Conservation (phyloP, 1,139 yeast species). For the Geotrichum bryndzae region DNA sequence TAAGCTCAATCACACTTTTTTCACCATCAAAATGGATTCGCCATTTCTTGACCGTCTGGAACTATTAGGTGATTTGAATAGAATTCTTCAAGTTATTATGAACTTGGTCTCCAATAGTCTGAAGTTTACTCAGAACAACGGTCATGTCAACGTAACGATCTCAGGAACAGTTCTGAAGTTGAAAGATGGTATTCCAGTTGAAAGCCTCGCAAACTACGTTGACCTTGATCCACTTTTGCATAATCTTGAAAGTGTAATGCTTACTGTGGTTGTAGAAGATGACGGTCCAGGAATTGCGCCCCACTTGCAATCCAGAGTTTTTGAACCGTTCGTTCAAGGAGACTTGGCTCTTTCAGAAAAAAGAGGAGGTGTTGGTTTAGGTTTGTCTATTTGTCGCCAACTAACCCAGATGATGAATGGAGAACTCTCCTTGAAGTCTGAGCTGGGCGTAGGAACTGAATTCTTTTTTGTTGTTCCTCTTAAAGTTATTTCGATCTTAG, state of each 20-base stretch:
- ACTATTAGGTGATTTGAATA: conserved; percentile 81
- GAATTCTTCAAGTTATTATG: conserved; percentile 89
- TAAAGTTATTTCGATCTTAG: conserved; percentile 33
- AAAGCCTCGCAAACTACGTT: neutral
- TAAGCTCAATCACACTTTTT: conserved; percentile 60
- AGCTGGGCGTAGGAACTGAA: conserved; percentile 67
- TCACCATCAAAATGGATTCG: conserved; percentile 42
- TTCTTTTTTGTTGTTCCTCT: conserved; percentile 74
- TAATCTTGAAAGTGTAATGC: neutral
- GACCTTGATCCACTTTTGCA: neutral
- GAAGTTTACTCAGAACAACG: conserved; percentile 88
- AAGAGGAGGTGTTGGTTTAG: conserved; percentile 90
- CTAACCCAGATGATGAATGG: conserved; percentile 43
- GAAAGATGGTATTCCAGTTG: neutral
- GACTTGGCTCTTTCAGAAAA: conserved; percentile 83
- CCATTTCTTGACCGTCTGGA: conserved; percentile 40
- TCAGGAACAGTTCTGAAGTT: conserved; percentile 11
- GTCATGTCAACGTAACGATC: conserved; percentile 64
- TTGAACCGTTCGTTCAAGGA: conserved; percentile 92
- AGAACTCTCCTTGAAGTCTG: conserved; percentile 39
- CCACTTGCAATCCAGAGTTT: conserved; percentile 70
- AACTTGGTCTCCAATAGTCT: conserved; percentile 83
- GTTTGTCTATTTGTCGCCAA: conserved; percentile 83
- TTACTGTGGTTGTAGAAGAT: conserved; percentile 48
- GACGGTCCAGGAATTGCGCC: conserved; percentile 91